These are phyloP conservation scores for Metschnikowia continentalis DNA, from an alignment of 805 yeast species.

Conservation along the genomic window DNA sequence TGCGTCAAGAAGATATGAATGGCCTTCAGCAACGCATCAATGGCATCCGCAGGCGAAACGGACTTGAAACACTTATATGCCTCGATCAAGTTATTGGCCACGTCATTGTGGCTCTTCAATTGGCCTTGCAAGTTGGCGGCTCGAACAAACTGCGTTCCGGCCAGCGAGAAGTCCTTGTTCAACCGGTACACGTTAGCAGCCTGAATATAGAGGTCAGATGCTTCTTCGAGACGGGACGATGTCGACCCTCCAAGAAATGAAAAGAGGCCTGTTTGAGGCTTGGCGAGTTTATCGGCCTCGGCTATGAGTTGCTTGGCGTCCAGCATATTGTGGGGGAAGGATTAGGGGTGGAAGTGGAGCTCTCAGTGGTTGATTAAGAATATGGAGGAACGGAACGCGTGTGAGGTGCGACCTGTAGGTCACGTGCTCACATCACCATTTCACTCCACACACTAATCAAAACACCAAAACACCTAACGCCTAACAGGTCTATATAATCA, in stretches of 20 bases:
- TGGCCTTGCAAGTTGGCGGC: constrained; percentile 79
- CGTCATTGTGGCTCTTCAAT: constrained; percentile 81
- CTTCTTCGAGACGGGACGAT: constrained; percentile 75
- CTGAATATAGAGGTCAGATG: constrained; percentile 82
- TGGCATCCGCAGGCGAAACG: constrained; percentile 73
- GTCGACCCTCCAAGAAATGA: constrained; percentile 59
- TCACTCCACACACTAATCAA: no score
- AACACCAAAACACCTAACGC: no score
- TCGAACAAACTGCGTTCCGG: constrained; percentile 79
- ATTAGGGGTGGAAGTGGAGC: not conserved
- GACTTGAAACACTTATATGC: constrained; percentile 72
- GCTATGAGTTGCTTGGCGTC: constrained; percentile 45
- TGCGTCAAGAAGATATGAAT: constrained; percentile 73
- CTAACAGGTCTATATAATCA: no score
- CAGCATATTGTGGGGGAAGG: not conserved
- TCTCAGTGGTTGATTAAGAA: no score
- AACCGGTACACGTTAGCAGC: constrained; percentile 90
- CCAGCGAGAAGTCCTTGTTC: constrained; percentile 64
- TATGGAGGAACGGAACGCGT: no score
- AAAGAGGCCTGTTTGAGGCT: constrained; percentile 69
- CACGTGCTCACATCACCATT: no score
- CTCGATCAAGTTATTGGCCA: constrained; percentile 84
- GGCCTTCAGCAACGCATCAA: constrained; percentile 69
- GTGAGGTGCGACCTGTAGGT: no score
- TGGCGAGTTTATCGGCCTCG: constrained; percentile 41